Conservation (phyloP, 2,329 filamentous ascomycete species). For the Lachnellula suecica region DNA sequence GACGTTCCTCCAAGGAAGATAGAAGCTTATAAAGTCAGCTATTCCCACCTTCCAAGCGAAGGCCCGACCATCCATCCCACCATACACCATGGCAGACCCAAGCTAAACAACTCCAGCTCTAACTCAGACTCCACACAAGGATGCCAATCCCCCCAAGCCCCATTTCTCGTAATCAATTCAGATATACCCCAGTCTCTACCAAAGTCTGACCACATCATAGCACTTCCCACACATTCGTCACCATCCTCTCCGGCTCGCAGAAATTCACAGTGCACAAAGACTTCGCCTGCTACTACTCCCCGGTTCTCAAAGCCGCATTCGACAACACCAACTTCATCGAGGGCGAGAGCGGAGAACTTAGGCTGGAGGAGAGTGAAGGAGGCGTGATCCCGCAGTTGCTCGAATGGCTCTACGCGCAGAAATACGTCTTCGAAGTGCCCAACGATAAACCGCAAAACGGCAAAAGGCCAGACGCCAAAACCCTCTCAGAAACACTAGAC, state of each 20-base stretch:
- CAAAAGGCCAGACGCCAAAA: no score
- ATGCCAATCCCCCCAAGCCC: no score
- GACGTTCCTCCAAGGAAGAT: no score
- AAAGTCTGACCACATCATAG: background rate
- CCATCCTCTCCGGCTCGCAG: background rate
- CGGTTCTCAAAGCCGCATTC: slow-evolving; percentile 8
- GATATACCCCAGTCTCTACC: background rate
- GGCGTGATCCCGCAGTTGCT: background rate
- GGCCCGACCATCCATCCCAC: no score
- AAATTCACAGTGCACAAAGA: slow-evolving; percentile 10
- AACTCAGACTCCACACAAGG: no score
- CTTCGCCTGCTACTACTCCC: slow-evolving; percentile 8
- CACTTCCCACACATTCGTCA: background rate
- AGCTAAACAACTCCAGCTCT: no score
- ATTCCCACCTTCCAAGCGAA: no score
- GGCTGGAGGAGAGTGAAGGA: background rate
- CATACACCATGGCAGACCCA: no score
- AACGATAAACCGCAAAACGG: no score
- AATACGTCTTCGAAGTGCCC: no score
- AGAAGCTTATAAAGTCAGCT: no score
- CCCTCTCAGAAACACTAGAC: no score
- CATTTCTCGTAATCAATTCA: background rate
- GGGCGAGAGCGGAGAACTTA: slow-evolving; percentile 3
- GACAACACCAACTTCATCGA: slow-evolving; percentile 5
- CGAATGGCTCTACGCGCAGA: slow-evolving; percentile 11